Evolutionary conservation across 1,284 basidiomycete species (phyloP), one percentile per base, ranked within the genome.

Genomic region (Erythrobasidium hasegawianum): DNA sequence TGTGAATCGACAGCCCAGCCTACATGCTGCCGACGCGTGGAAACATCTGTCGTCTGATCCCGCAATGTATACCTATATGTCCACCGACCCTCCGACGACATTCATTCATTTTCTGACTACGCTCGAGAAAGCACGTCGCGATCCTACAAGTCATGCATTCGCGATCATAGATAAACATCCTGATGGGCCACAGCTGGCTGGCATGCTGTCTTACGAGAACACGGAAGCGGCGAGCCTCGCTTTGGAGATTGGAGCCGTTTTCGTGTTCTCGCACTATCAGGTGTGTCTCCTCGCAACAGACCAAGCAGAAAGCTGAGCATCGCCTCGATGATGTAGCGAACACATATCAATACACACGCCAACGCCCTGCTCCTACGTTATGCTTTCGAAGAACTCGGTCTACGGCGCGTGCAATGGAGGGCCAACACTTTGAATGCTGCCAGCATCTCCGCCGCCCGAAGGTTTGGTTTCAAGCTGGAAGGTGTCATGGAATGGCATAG

Each of bases 341-440:
- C 84, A 1, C 83, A 87, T 70, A 82, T 89, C 58, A 79, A 81
- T 7, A 80, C 83, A 9, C 84, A 87, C 72, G 83, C 85, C 0
- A 78, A 84, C 38, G 83, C 84, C 0, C 75, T 87, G 11, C 75
- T 88, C 22, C 74, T 88, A 55, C 80, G 80, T 20, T 85, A 83
- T 70, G 67, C 72, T 5, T 78, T 88, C 27, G 81, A 84, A 33
- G 83, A 83, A 0, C 77, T 87, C 1, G 85, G 85, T 0, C 75
- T 89, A 49, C 81, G 87, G 13, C 81, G 85, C 14, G 83, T 86
- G 9, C 81, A 82, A 50, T 89, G 86, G 85, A 75, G 79, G 60
- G 81, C 84, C 18, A 81, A 84, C 66, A 71, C 77, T 2, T 54
- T 74, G 18, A 89, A 89, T 71, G 67, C 49, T 3, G 68, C 78